These are phyloP conservation scores for Calendula officinalis DNA, from an alignment of 129 eudicot genomes.

Conservation along the genomic window DNA sequence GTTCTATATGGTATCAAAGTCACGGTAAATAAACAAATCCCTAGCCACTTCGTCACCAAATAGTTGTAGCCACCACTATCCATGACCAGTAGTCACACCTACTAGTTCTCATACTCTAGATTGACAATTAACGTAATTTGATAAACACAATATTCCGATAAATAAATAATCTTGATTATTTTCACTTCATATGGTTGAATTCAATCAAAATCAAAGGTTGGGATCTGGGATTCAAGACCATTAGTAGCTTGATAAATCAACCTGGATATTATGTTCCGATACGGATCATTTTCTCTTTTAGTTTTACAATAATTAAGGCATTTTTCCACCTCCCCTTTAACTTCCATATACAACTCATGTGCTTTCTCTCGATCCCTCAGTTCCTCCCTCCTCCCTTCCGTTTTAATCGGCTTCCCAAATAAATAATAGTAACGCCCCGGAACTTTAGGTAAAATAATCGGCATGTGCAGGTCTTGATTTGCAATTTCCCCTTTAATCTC, in stretches of 20 bases:
- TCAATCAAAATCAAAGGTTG: constrained; percentile 48
- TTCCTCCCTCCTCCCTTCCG: constrained; percentile 57
- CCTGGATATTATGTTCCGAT: constrained; percentile 49
- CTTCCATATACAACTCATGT: constrained; percentile 48
- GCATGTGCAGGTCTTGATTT: constrained; percentile 53
- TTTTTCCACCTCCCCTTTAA: constrained; percentile 56
- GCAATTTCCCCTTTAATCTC: constrained; percentile 50
- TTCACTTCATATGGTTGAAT: neutral
- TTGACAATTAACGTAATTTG: neutral
- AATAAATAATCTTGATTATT: neutral
- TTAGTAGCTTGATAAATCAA: constrained; percentile 47
- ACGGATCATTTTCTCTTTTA: constrained; percentile 65
- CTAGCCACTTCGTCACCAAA: too few relatives aligned
- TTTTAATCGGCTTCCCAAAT: constrained; percentile 60
- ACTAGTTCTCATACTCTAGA: neutral
- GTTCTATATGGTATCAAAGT: too few relatives aligned
- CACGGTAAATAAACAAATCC: too few relatives aligned
- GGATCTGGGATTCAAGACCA: constrained; percentile 50
- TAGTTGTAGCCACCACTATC: too few relatives aligned
- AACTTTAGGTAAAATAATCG: constrained; percentile 50
- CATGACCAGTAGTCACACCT: neutral
- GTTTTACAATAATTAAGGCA: constrained; percentile 50
- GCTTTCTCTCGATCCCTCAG: constrained; percentile 49
- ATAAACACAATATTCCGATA: constrained; percentile 2
- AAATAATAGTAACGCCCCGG: constrained; percentile 61